A percentile compares a stretch with the other conserved stretches of the same genome.
phyloP scores from a whole-genome alignment of 495 filamentous ascomycete genomes.

The Aspergillus cavernicola region DNA sequence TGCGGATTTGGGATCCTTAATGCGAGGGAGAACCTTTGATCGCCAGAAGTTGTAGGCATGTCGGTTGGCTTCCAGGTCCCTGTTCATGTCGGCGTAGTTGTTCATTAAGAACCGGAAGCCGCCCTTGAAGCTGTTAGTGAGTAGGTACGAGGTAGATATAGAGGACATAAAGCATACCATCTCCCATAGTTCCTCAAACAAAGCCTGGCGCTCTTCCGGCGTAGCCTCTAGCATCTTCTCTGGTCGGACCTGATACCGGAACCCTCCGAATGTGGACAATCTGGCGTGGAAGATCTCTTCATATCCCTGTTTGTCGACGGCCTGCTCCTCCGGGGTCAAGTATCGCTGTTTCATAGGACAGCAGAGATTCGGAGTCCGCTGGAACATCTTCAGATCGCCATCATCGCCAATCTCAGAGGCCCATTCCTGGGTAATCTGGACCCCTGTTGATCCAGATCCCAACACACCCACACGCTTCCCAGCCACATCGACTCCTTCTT shows the following conservation, averaged over 20 bases:
- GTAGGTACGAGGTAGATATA: too few relatives aligned
- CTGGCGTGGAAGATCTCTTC: conserved; percentile 2
- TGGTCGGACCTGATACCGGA: conserved; percentile 37
- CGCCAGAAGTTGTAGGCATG: conserved; percentile 53
- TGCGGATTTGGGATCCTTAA: conserved; percentile 44
- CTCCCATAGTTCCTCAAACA: conserved; percentile 45
- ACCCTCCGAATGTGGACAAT: conserved; percentile 45
- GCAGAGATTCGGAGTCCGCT: conserved; percentile 44
- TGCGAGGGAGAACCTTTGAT: conserved; percentile 43
- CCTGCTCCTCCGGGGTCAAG: conserved; percentile 33
- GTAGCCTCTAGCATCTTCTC: conserved; percentile 41
- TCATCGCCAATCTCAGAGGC: conserved; percentile 26
- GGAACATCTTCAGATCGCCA: conserved; percentile 37
- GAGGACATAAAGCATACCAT: too few relatives aligned
- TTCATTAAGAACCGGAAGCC: too few relatives aligned
- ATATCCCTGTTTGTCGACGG: conserved; percentile 31
- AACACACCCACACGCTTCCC: conserved; percentile 25
- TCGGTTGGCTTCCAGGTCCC: conserved; percentile 39
- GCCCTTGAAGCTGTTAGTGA: too few relatives aligned
- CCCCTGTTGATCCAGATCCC: conserved; percentile 23
- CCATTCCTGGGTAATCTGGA: conserved; percentile 27
- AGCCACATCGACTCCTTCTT: conserved; percentile 14
- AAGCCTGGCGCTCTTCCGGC: conserved; percentile 42
- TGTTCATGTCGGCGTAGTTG: too few relatives aligned
- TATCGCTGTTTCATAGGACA: conserved; percentile 43